Evolutionary conservation across 345 rosid genomes (phyloP), one percentile per base, ranked within the genome.

Genomic region (Angophora floribunda): DNA sequence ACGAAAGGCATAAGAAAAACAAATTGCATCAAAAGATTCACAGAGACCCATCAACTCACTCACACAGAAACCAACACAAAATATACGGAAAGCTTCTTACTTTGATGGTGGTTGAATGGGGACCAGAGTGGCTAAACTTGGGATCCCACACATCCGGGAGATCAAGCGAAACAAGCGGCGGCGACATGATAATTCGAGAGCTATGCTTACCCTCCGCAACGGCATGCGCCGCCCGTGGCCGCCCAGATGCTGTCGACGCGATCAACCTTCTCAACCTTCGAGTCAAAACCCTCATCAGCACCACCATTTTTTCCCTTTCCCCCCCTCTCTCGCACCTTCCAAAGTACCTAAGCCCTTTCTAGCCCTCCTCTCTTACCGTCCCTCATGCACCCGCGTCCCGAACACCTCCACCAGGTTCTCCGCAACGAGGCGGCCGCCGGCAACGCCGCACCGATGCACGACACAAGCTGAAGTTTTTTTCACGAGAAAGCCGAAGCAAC

Each of bases 101-200:
- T 21, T 89, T 87, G 85, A 75, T 86, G 80, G 89, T 44, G 63
- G 55, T 65, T 75, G 26, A 85, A 30, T 11, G 86, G 53, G 82
- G 87, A 86, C 80, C 28, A 51, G 75, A 87, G 13, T 22, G 49
- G 75, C 45, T 26, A 52, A 91, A 86, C 24, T 51, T 51, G 75
- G 93, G 91, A 89, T 57, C 84, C 98, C 99, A 95, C 85, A 89
- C 88, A 30, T 96, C 98, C 1, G 98, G 97, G 50, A 96, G 88
- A 90, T 97, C 98, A 50, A 96, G 94, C 86, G 98, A 94, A 75
- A 94, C 91, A 21, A 95, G 98, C 65, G 98, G 92, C 36, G 99
- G 98, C 87, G 98, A 97, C 88, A 91, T 63, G 85, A 96, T 87
- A 79, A 96, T 90, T n/a, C 89, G 94, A 79, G 92, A 87, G 57